Conservation (phyloP, 208 protist species). For the Wallacemonas sp. region DNA sequence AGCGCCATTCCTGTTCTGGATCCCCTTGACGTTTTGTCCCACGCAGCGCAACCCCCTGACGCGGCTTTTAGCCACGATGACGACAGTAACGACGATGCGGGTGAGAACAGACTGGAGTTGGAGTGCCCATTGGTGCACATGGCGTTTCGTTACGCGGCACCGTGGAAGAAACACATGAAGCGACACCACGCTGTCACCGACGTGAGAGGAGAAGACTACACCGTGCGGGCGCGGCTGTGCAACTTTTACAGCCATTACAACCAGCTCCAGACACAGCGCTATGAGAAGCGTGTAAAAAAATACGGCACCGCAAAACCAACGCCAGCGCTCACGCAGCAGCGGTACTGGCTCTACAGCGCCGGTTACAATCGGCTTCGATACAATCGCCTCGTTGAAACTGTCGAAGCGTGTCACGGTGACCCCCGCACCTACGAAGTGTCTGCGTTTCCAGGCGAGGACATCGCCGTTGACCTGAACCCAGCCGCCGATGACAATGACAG, state of each 20-base stretch:
- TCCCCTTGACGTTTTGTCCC: slow-evolving; percentile 67
- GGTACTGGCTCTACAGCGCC: slow-evolving; percentile 80
- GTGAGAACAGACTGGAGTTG: slow-evolving; percentile 15
- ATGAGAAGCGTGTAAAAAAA: slow-evolving; percentile 16
- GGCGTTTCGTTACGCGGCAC: slow-evolving; percentile 60
- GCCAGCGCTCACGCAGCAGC: slow-evolving; percentile 47
- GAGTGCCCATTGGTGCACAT: slow-evolving; percentile 54
- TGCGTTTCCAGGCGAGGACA: slow-evolving; percentile 51
- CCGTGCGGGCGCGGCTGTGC: slow-evolving; percentile 67
- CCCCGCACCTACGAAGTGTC: slow-evolving; percentile 33
- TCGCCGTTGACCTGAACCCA: slow-evolving; percentile 38
- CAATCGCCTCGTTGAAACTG: slow-evolving; percentile 76
- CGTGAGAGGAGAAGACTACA: slow-evolving; percentile 57
- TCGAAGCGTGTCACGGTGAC: slow-evolving; percentile 45
- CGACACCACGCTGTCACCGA: slow-evolving; percentile 40
- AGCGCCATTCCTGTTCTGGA: slow-evolving; percentile 51
- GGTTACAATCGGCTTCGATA: slow-evolving; percentile 85
- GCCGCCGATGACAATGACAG: slow-evolving; percentile 22
- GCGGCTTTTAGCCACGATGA: background rate
- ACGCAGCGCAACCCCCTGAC: slow-evolving; percentile 28
- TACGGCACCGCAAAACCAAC: slow-evolving; percentile 22
- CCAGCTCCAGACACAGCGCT: slow-evolving; percentile 44
- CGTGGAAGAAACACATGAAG: slow-evolving; percentile 67
- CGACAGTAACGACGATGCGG: background rate
- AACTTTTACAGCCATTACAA: slow-evolving; percentile 83